These are phyloP conservation scores for Onygenales sp. DNA, from an alignment of 2,329 filamentous ascomycete species.

Conservation along the genomic window DNA sequence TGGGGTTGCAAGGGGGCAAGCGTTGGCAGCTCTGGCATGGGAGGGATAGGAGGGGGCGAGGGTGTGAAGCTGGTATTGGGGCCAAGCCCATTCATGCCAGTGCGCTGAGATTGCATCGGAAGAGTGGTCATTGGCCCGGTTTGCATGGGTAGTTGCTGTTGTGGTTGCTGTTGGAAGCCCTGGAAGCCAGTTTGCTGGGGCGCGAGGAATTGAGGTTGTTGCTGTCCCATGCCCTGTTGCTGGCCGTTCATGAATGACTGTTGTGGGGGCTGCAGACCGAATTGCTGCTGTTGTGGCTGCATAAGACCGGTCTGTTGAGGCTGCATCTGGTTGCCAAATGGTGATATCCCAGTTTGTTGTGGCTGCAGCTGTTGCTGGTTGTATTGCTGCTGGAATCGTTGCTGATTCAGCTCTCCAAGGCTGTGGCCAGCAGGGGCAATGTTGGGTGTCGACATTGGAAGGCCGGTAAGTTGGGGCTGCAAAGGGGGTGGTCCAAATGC, in stretches of 20 bases:
- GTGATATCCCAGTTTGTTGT: slow-evolving; percentile 51
- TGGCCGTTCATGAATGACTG: slow-evolving; percentile 26
- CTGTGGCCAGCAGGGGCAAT: slow-evolving; percentile 68
- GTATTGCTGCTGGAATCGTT: slow-evolving; percentile 52
- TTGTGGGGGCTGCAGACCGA: slow-evolving; percentile 30
- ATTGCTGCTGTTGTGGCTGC: slow-evolving; percentile 36
- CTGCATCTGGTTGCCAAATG: slow-evolving; percentile 18
- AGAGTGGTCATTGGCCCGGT: slow-evolving; percentile 34
- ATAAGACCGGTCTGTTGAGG: slow-evolving; percentile 29
- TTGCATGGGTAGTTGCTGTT: slow-evolving; percentile 41
- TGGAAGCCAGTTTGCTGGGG: slow-evolving; percentile 33
- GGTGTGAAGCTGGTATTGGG: slow-evolving; percentile 39
- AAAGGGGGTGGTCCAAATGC: slow-evolving; percentile 65
- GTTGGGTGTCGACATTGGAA: slow-evolving; percentile 45
- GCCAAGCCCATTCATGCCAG: slow-evolving; percentile 42
- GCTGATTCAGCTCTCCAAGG: slow-evolving; percentile 61
- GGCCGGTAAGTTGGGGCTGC: slow-evolving; percentile 75
- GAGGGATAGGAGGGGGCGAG: slow-evolving; percentile 44
- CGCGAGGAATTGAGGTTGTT: slow-evolving; percentile 44
- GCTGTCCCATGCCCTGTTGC: slow-evolving; percentile 37
- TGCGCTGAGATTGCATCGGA: slow-evolving; percentile 39
- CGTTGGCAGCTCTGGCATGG: slow-evolving; percentile 49
- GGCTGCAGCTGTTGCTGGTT: slow-evolving; percentile 40
- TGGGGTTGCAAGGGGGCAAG: slow-evolving; percentile 60
- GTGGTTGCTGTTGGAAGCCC: slow-evolving; percentile 39